Evolutionary conservation across 2,329 filamentous ascomycete species (phyloP), one percentile per base, ranked within the genome.

Genomic region (Colletotrichum zoysiae): DNA sequence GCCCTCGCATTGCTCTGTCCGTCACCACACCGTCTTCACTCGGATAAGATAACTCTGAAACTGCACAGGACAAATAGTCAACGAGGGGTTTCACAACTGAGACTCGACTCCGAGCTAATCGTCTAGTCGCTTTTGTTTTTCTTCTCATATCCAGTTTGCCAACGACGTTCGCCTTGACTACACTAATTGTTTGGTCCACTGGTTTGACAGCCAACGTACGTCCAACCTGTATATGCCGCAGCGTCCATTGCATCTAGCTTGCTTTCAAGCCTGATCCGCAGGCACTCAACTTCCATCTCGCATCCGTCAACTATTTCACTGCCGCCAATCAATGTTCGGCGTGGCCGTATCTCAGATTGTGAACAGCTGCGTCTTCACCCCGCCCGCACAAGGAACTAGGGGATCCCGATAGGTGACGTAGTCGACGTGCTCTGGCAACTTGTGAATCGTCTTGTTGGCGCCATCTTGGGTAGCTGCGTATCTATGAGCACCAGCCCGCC

Each of bases 391-490:
- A 38, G 70, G 60, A 9, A 73, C 30, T 8, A 61, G 67, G 18
- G 70, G 70, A 18, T 66, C 70, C 14, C 65, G 44, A 14, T 73
- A 73, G 2, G 53, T 72, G 11, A 69, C 65, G 26, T 53, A 53
- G 53, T 69, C 70, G 11, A 59, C 30, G 2, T 5, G 18, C 11
- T 14, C 16, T 7, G 70, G 70, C 30, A 72, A 26, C 23, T 59
- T 59, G 9, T 48, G 35, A 14, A 69, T n/a, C 3, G 50, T 40
- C 26, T 70, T 60, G 12, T 67, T 67, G 42, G 26, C 16, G 35
- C 48, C 56, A 42, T 62, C 51, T 33, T 67, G 40, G 18, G 40
- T 35, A 48, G 33, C 60, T 51, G 16, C 53, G 16, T 23, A 18
- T 2, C 14, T n/a, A 42, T 42, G 26, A 42, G 46, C n/a, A 46